phyloP scores from a whole-genome alignment of 345 rosid genomes.

The Reutealis trisperma region DNA sequence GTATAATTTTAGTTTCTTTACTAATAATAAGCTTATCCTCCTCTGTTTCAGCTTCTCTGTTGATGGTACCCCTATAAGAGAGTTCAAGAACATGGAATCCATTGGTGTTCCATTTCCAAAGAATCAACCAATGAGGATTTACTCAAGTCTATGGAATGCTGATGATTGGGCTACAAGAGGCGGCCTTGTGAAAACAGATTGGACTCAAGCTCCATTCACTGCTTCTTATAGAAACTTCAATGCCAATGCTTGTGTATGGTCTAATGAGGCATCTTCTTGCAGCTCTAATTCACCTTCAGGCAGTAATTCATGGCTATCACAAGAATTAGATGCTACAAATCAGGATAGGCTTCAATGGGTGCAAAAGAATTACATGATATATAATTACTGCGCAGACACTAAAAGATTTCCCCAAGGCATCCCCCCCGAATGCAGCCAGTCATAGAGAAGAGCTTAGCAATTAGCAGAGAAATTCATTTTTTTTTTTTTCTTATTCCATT shows the following conservation, averaged over 20 bases:
- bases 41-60: slow-evolving; percentile 45
- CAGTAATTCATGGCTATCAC: background rate
- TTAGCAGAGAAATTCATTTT: no score
- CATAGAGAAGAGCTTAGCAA: background rate
- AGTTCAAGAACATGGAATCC: slow-evolving; percentile 62
- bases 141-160: slow-evolving; percentile 68
- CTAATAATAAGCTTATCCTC: background rate
- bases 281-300: background rate
- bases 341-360: slow-evolving; percentile 19
- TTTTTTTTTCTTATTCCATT: no score
- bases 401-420: slow-evolving; percentile 16
- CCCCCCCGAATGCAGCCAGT: background rate
- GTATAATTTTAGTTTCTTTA: background rate
- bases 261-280: slow-evolving; percentile 32
- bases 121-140: slow-evolving; percentile 58
- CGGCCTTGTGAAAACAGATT: slow-evolving; percentile 66
- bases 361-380: slow-evolving; percentile 19
- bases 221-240: slow-evolving; percentile 50
- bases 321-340: background rate
- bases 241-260: slow-evolving; percentile 41
- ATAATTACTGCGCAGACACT: slow-evolving; percentile 16
- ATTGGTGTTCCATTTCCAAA: slow-evolving; percentile 55
- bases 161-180: slow-evolving; percentile 85
- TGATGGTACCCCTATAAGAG: slow-evolving; percentile 65
- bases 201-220: slow-evolving; percentile 58